Percentiles rank a stretch among this genome's conserved stretches.
phyloP scores from a whole-genome alignment of 108 stramenopile genomes.

The Aurantiochytrium sp. region DNA sequence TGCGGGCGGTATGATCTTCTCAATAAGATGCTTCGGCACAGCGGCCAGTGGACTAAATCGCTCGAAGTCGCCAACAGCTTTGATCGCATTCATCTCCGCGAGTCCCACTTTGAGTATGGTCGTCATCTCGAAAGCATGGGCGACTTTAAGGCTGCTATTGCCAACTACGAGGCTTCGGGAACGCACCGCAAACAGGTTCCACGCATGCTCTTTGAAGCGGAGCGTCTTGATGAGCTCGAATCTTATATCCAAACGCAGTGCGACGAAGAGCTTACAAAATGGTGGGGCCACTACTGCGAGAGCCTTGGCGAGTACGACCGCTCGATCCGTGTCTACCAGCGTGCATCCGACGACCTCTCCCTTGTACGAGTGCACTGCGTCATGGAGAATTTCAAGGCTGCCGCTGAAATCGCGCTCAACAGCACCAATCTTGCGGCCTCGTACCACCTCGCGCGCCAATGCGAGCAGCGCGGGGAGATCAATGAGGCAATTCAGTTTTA shows the following conservation, averaged over 20 bases:
- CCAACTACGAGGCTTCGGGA: constrained; percentile 43
- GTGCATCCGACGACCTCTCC: constrained; percentile 39
- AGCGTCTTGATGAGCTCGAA: constrained; percentile 47
- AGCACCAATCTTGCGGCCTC: constrained; percentile 46
- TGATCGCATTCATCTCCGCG: constrained; percentile 54
- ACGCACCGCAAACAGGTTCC: constrained; percentile 47
- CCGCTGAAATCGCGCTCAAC: constrained; percentile 45
- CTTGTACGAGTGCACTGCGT: constrained; percentile 52
- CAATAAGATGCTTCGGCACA: constrained; percentile 45
- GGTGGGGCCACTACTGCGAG: constrained; percentile 61
- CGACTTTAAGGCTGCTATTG: constrained; percentile 29
- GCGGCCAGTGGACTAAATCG: constrained; percentile 52
- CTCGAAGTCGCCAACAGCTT: constrained; percentile 41
- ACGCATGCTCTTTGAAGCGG: constrained; percentile 47
- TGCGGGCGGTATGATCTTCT: constrained; percentile 55
- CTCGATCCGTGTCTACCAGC: constrained; percentile 42
- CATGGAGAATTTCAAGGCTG: constrained; percentile 21
- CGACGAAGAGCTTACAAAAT: constrained; percentile 44
- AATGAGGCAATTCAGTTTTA: constrained; percentile 42
- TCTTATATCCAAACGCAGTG: constrained; percentile 38
- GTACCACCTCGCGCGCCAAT: constrained; percentile 56
- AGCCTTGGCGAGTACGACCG: constrained; percentile 38
- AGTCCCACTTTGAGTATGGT: constrained; percentile 46
- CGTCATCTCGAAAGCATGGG: constrained; percentile 34
- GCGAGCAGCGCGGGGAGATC: constrained; percentile 32